phyloP scores from a whole-genome alignment of 1,284 basidiomycete species.

The Ceratobasidium sp. region DNA sequence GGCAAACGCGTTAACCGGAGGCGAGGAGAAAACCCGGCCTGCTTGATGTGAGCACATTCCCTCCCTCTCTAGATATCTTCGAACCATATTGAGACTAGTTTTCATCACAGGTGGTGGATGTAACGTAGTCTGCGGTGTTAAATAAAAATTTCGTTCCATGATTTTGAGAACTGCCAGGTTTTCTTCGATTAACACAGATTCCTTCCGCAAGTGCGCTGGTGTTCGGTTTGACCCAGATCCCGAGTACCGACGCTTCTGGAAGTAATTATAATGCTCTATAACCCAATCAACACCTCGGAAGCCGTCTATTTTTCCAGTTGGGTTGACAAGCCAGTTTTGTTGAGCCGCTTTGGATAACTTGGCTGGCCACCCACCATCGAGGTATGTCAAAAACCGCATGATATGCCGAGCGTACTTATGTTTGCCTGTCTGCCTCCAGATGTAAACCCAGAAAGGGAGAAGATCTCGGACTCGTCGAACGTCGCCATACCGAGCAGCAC shows the following conservation, averaged over 20 bases:
- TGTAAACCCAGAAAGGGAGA: conserved; percentile 55
- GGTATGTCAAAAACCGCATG: conserved; percentile 27
- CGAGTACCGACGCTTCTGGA: conserved; percentile 49
- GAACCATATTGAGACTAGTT: neutral
- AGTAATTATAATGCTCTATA: conserved; percentile 55
- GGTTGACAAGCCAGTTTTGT: conserved; percentile 54
- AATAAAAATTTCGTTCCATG: neutral
- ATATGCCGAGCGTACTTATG: conserved; percentile 58
- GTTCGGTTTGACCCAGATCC: neutral
- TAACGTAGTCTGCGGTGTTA: neutral
- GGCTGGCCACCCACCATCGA: conserved; percentile 31
- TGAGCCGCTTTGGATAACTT: conserved; percentile 47
- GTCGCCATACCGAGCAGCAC: conserved; percentile 58
- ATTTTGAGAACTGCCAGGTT: neutral
- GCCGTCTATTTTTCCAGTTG: conserved; percentile 52
- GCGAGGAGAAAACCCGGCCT: neutral
- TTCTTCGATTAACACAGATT: neutral
- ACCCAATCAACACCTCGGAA: conserved; percentile 56
- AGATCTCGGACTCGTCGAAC: conserved; percentile 56
- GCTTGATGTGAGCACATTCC: conserved; percentile 4
- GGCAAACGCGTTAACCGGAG: neutral
- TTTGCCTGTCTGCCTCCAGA: conserved; percentile 55
- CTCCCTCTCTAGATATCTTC: neutral
- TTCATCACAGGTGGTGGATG: conserved; percentile 22
- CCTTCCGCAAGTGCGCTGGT: neutral